Evolutionary conservation across 2,329 filamentous ascomycete genomes (phyloP).

Genomic region (Penicillium sp.): DNA sequence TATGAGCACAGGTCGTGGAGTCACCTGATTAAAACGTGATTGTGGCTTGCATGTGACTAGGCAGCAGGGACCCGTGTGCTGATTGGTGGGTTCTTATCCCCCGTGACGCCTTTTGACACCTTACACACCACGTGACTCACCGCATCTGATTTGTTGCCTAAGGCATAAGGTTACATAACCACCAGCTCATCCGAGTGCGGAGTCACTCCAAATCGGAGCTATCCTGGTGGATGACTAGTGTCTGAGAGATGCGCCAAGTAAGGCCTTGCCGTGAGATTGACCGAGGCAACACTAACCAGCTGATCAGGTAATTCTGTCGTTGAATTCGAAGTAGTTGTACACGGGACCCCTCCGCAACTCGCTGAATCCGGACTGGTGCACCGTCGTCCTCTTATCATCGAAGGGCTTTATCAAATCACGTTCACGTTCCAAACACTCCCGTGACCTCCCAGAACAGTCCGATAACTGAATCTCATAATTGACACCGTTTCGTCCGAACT

Average conservation of each 20-base stretch:
- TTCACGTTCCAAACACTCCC: constrained; percentile 1
- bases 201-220: not conserved
- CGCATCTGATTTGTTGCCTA: not conserved
- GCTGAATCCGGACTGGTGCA: constrained; percentile 4
- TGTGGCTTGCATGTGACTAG: not conserved
- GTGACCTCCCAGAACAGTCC: not conserved
- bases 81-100: not conserved
- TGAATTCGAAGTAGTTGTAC: not conserved
- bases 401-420: constrained; percentile 3
- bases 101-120: not conserved
- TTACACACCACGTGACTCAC: no score
- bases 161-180: constrained; percentile 4
- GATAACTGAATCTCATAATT: not conserved
- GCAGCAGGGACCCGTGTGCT: not conserved
- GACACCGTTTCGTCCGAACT: not conserved
- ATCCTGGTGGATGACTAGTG: not conserved
- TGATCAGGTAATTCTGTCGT: not conserved
- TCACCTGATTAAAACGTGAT: not conserved
- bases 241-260: not conserved
- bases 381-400: not conserved
- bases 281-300: not conserved
- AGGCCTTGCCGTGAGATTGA: not conserved
- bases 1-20: no score
- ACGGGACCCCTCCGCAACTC: constrained; percentile 3
- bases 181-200: constrained; percentile 8